Conservation (phyloP, 495 filamentous ascomycete species). For the Hypoxylon subgilvum region DNA sequence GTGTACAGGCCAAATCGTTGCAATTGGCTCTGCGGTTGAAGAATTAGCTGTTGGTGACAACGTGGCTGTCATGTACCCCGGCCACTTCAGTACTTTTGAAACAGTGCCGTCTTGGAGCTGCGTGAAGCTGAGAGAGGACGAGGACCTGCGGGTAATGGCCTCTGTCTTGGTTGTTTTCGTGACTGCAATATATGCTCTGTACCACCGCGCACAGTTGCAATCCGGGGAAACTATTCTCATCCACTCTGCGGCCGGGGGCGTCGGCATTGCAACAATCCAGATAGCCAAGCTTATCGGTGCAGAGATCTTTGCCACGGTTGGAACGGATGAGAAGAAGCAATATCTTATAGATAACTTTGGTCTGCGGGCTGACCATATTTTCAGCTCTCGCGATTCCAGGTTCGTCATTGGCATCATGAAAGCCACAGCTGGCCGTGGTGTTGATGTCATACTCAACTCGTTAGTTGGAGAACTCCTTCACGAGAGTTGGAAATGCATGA, state of each 20-base stretch:
- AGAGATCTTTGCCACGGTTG: slow-evolving; percentile 58
- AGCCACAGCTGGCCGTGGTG: slow-evolving; percentile 52
- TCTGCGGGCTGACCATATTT: slow-evolving; percentile 55
- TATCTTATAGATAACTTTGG: slow-evolving; percentile 49
- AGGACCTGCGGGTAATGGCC: slow-evolving; percentile 31
- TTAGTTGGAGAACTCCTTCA: slow-evolving; percentile 57
- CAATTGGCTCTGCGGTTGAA: slow-evolving; percentile 49
- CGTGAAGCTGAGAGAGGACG: slow-evolving; percentile 37
- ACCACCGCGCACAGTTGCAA: slow-evolving; percentile 39
- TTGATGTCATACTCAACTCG: slow-evolving; percentile 63
- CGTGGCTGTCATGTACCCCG: slow-evolving; percentile 42
- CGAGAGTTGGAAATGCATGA: slow-evolving; percentile 53
- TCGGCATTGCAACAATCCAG: slow-evolving; percentile 59
- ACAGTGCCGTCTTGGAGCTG: slow-evolving; percentile 34
- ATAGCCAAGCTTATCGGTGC: slow-evolving; percentile 54
- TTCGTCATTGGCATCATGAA: slow-evolving; percentile 50
- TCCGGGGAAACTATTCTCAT: slow-evolving; percentile 60
- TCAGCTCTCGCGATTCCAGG: slow-evolving; percentile 42
- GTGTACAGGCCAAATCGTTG: slow-evolving; percentile 54
- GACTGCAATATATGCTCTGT: slow-evolving; percentile 57
- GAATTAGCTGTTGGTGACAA: slow-evolving; percentile 46
- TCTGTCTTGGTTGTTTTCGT: slow-evolving; percentile 53
- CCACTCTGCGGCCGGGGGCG: slow-evolving; percentile 56
- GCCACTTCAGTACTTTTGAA: slow-evolving; percentile 41
- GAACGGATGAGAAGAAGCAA: slow-evolving; percentile 45